Evolutionary conservation across 2,329 filamentous ascomycete species (phyloP), one percentile per base, ranked within the genome.

Genomic region (Helicocarpus griseus): DNA sequence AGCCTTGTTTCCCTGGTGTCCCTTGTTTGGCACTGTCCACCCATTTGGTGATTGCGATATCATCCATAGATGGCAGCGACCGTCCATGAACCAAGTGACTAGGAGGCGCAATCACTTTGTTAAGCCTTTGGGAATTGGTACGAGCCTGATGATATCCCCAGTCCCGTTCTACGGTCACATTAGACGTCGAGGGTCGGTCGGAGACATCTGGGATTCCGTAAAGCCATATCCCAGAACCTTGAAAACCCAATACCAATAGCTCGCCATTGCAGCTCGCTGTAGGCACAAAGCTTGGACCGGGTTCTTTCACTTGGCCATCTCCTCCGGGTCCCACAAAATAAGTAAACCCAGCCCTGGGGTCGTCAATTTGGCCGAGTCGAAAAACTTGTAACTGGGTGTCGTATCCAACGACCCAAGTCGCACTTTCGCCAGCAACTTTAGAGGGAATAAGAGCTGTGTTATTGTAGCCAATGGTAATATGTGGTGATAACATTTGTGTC

Each of bases 401-500:
- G 60, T 89, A 91, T 1, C 86, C 84, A 58, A 91, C 85, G 0
- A 86, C 79, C 85, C 86, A 91, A 54, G 74, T 79, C 24, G 85
- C 81, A 64, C 89, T 86, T 35, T 66, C 64, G 53, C 74, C 73
- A n/a, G 66, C 66, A 51, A 70, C 69, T 6, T 46, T 38, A 31
- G 65, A 64, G 19, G 73, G 69, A 14, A 91, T 71, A 43, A 91
- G 67, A 1, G 86, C 82, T 19, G 86, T 85, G 67, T 90, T 86
- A 58, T 85, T 89, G 62, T 86, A 89, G 57, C 87, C 84, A 47
- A 82, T 79, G 58, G 83, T 88, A n/a, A 82, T 84, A 58, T 89
- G 87, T 3, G 87, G 87, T 52, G 91, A 91, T 2, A 93, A 71
- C 43, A 93, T 90, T 31, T 89, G 89, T 0, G 86, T 89, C 5